Evolutionary conservation across 2,329 filamentous ascomycete species (phyloP).

Genomic region (Penicillium sp.): DNA sequence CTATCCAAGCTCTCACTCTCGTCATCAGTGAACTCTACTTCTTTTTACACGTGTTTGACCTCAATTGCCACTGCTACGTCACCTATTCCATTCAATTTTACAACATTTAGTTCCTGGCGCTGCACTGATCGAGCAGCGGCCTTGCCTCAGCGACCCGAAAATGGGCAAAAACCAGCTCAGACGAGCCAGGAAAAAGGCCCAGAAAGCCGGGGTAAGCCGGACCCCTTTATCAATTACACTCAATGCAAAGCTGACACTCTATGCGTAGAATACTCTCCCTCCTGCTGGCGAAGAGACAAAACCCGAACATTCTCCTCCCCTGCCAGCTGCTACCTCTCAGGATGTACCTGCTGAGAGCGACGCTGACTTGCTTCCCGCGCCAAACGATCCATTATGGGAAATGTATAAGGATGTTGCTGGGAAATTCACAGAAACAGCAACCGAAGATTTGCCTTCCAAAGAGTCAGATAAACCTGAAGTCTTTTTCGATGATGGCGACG

Average conservation of each 20-base stretch:
- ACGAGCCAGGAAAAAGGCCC: conserved; percentile 89
- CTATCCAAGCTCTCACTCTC: neutral
- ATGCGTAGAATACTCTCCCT: conserved; percentile 9
- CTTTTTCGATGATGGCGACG: conserved; percentile 77
- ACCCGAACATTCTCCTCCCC: conserved; percentile 8
- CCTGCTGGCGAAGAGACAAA: conserved; percentile 4
- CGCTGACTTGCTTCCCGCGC: conserved; percentile 50
- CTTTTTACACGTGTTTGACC: neutral
- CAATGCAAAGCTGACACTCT: conserved; percentile 14
- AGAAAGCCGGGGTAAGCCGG: conserved; percentile 62
- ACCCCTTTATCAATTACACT: neutral
- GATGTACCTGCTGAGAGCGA: conserved; percentile 45
- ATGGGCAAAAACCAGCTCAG: conserved; percentile 92
- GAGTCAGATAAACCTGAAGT: conserved; percentile 78
- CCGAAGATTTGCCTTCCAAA: conserved; percentile 61
- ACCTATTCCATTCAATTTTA: neutral
- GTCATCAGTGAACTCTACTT: neutral
- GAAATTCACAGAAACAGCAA: conserved; percentile 67
- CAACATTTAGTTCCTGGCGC: neutral
- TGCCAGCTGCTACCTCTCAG: conserved; percentile 11
- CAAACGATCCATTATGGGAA: conserved; percentile 73
- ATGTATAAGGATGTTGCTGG: conserved; percentile 79
- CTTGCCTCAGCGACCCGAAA: conserved; percentile 48
- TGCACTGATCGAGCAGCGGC: neutral
- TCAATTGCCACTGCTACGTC: neutral